Evolutionary conservation across 768 basidiomycete species (phyloP), one percentile per base, ranked within the genome.

Genomic region (Mycena albidolilacea): DNA sequence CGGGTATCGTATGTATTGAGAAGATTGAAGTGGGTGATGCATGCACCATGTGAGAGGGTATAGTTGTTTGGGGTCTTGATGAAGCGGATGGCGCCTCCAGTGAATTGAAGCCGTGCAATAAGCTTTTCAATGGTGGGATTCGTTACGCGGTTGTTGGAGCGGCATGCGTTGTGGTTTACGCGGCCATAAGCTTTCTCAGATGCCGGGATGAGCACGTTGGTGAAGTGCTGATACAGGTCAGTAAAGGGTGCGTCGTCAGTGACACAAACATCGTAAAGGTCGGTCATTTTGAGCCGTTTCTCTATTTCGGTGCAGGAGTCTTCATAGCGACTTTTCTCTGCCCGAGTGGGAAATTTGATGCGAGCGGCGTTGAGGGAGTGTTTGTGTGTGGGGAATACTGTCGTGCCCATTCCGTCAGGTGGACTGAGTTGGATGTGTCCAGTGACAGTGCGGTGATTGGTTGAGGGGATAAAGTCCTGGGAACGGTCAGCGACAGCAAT

Each of bases 341-440:
- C 21, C 5, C 60, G 59, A n/a, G 15, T 41, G 1, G 67, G 69
- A 54, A 55, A 64, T 9, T 70, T 70, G 23, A 70, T 64, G 30
- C 43, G 57, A 2, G 74, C 62, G n/a, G 72, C 72, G n/a, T 72
- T 54, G 30, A 71, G 70, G 4, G 58, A 64, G 30, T 73, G 64
- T 14, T 73, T 58, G 14, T 57, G 35, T 14, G 43, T 23, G 30
- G 72, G 57, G 21, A 73, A 54, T 15, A 75, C 64, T 7, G 69
- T 64, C 8, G 9, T 0, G 41, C 41, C 54, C 1, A 41, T 8
- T 5, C 43, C 62, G 30, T 23, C 11, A 55, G 15, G 62, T 52
- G 0, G 69, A 17, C 0, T n/a, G 23, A 17, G 62, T 70, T 11
- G 6, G 62, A 52, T 2, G 23, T 9, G 35, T 15, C 69, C n/a